phyloP scores from a whole-genome alignment of 192 early-diverging fungal species.

The Coemansia sp. region DNA sequence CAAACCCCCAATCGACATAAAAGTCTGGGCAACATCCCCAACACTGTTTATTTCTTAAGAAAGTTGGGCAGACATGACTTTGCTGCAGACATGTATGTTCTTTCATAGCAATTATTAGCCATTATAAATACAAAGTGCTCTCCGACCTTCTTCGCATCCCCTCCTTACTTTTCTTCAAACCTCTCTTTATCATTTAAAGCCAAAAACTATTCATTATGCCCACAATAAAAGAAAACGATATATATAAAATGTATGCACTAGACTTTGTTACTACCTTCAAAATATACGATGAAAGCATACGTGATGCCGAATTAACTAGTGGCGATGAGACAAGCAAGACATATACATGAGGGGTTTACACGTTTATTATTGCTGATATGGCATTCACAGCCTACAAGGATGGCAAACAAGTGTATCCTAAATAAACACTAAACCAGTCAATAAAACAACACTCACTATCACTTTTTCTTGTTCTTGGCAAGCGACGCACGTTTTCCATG shows the following conservation, averaged over 20 bases:
- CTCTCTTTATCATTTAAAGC: not conserved
- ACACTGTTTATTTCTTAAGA: too few species aligned
- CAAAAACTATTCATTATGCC: not conserved
- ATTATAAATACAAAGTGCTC: not conserved
- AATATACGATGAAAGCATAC: too few species aligned
- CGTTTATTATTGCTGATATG: not conserved
- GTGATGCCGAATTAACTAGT: too few species aligned
- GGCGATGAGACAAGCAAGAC: not conserved
- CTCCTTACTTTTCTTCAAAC: not conserved
- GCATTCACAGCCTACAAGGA: not conserved
- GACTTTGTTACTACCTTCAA: too few species aligned
- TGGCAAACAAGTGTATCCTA: not conserved
- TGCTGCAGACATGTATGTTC: too few species aligned
- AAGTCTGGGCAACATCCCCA: too few species aligned
- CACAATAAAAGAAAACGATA: not conserved
- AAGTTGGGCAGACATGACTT: too few species aligned
- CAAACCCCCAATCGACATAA: too few species aligned
- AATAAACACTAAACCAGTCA: not conserved
- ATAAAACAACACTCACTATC: not conserved
- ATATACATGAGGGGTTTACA: not conserved
- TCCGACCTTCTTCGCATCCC: not conserved
- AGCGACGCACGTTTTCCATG: conserved; percentile 47
- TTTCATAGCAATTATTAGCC: too few species aligned
- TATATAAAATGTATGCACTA: not conserved
- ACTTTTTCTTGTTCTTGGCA: conserved; percentile 42